These are phyloP conservation scores for Xylariales sp. DNA, from an alignment of 2,329 filamentous ascomycete genomes.

Conservation along the genomic window DNA sequence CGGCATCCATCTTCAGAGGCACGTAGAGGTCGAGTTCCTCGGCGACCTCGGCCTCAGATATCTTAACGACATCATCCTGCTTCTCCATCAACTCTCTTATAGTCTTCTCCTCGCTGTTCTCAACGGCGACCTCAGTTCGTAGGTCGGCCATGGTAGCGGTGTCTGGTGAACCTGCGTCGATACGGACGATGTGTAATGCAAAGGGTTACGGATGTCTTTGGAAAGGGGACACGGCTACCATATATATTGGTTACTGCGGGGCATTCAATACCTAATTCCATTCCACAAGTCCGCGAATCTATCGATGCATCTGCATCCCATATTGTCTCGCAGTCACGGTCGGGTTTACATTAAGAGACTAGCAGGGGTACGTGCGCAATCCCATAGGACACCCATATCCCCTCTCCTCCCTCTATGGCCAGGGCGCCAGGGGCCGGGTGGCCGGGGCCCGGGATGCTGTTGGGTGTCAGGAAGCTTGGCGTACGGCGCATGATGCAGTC, in stretches of 20 bases:
- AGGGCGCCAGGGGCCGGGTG: no score
- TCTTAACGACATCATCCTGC: neutral
- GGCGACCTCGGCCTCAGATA: neutral
- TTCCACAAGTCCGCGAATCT: neutral
- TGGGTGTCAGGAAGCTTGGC: neutral
- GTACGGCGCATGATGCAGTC: neutral
- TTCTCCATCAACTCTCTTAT: neutral
- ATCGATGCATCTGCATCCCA: no score
- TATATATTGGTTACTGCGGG: neutral
- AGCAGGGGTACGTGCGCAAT: neutral
- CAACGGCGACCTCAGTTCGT: neutral
- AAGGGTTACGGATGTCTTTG: neutral
- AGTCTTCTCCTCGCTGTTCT: slow-evolving; percentile 2
- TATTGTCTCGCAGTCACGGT: no score
- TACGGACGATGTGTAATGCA: neutral
- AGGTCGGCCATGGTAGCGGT: neutral
- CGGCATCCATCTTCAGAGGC: neutral
- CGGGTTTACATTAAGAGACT: no score
- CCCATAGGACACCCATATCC: neutral
- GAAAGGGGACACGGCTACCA: neutral
- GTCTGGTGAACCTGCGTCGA: neutral
- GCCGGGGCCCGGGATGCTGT: neutral
- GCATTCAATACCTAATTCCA: neutral
- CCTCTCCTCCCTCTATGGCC: no score
- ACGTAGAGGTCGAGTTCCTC: slow-evolving; percentile 1